Conservation (phyloP, 306 rosid species). For the Cucurbita pepo region DNA sequence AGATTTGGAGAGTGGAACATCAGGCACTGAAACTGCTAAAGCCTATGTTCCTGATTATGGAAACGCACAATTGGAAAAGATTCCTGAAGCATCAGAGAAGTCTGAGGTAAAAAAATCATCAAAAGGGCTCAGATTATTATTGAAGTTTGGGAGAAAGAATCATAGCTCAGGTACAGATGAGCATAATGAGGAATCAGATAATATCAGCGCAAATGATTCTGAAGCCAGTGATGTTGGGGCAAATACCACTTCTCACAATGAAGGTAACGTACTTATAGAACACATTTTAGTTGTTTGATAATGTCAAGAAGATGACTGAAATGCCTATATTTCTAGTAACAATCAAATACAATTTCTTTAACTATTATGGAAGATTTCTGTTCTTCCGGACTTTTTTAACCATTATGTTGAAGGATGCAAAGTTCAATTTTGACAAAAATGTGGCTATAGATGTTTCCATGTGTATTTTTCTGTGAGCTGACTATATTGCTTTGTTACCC, state of each 20-base stretch:
- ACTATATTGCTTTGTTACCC: not conserved
- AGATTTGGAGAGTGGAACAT: slow-evolving; percentile 26
- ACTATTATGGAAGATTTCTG: not conserved
- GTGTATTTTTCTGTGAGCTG: not conserved
- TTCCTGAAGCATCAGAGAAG: slow-evolving; percentile 74
- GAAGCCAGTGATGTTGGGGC: slow-evolving; percentile 51
- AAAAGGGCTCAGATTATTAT: slow-evolving; percentile 56
- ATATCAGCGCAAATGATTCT: slow-evolving; percentile 28
- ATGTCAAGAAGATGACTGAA: not conserved
- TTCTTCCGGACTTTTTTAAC: not conserved
- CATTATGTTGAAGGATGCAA: not conserved
- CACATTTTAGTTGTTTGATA: not conserved
- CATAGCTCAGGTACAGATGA: slow-evolving; percentile 46
- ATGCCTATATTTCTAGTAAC: not conserved
- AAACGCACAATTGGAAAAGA: slow-evolving; percentile 53
- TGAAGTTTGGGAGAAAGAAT: slow-evolving; percentile 86
- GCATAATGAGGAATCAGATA: slow-evolving; percentile 41
- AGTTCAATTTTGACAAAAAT: not conserved
- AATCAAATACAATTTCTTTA: not conserved
- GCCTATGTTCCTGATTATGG: slow-evolving; percentile 41
- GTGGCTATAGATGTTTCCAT: not conserved
- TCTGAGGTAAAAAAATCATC: slow-evolving; percentile 61
- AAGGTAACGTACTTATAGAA: slow-evolving; percentile 40
- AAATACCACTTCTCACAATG: slow-evolving; percentile 24
- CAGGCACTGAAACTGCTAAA: slow-evolving; percentile 30